Evolutionary conservation across 352 stramenopile genomes (phyloP), one percentile per base, ranked within the genome.

Genomic region (Achlya hypogyna): DNA sequence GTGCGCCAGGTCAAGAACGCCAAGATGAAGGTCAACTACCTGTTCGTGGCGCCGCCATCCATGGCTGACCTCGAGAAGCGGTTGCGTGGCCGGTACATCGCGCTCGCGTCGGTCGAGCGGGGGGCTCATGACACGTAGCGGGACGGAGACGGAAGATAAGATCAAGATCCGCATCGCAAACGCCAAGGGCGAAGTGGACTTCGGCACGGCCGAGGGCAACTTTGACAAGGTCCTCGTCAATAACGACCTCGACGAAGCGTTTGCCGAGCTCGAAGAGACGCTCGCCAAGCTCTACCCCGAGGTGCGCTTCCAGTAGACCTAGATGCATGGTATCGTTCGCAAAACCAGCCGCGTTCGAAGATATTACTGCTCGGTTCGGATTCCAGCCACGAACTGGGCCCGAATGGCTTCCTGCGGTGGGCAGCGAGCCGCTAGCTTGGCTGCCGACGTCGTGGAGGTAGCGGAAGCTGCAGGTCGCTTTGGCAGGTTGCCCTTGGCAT

Each of bases 41-140:
- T 99, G 34, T 99, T 99, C 71, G 97, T 99, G 72, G 82, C 93
- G 51, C 96, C 97, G 34, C 96, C 96, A 3, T 98, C 88, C 16
- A 92, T 98, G 74, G 90, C 91, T 52, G 86, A 95, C 67, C 79
- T 99, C 9, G 96, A 99, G 81, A 78, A 86, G 69, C 82, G 97
- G 31, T 76, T 99, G 51, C 92, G 96, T 67, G 95, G 92, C 34
- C 87, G 96, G 52, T 70, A 53, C 35, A 18, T 3, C 31, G 25
- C 20, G 8, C 1, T 60, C 9, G 16, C 25, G 8, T n/a, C 34
- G 35, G 27, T 56, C 40, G 1, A 40, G 6, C 9, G 5, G 25
- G 60, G 23, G 59, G n/a, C n/a, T n/a, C n/a, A n/a, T n/a, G n/a
- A n/a, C n/a, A n/a, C 22, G 4, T 71, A 77, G 75, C 20, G 90